Conservation (phyloP, 2,329 filamentous ascomycete genomes). For the Trichoderma atrobrunneum region DNA sequence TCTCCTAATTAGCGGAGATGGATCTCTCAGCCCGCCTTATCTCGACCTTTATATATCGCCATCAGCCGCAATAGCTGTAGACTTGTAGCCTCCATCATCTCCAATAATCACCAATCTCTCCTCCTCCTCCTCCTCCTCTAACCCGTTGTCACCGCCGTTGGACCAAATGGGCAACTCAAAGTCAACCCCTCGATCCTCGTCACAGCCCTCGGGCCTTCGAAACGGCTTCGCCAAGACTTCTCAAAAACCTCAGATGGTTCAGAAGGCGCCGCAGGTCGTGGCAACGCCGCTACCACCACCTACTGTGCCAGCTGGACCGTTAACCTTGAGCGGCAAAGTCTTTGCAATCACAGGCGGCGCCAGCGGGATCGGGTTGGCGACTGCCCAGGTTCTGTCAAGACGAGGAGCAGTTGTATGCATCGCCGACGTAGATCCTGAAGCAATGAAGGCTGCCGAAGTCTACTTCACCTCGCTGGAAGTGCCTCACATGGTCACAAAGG, state of each 20-base stretch:
- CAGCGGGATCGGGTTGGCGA: slow-evolving; percentile 42
- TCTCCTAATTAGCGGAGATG: background rate
- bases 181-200: background rate
- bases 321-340: slow-evolving; percentile 26
- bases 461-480: slow-evolving; percentile 30
- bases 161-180: slow-evolving; percentile 12
- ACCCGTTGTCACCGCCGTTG: background rate
- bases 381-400: slow-evolving; percentile 37
- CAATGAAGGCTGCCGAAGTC: slow-evolving; percentile 31
- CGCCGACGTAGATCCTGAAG: slow-evolving; percentile 36
- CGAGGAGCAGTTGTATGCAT: slow-evolving; percentile 38
- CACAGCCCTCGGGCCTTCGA: slow-evolving; percentile 8
- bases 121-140: background rate
- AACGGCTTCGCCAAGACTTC: background rate
- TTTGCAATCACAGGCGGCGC: slow-evolving; percentile 35
- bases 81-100: background rate
- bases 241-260: slow-evolving; percentile 11
- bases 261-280: background rate
- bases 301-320: background rate
- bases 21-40: background rate
- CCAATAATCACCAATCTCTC: background rate
- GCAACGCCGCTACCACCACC: background rate
- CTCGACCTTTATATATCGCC: slow-evolving; percentile 15
- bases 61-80: background rate
- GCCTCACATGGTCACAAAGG: slow-evolving; percentile 35